These are phyloP conservation scores for Russula brevipes DNA, from an alignment of 768 basidiomycete genomes.

Conservation along the genomic window DNA sequence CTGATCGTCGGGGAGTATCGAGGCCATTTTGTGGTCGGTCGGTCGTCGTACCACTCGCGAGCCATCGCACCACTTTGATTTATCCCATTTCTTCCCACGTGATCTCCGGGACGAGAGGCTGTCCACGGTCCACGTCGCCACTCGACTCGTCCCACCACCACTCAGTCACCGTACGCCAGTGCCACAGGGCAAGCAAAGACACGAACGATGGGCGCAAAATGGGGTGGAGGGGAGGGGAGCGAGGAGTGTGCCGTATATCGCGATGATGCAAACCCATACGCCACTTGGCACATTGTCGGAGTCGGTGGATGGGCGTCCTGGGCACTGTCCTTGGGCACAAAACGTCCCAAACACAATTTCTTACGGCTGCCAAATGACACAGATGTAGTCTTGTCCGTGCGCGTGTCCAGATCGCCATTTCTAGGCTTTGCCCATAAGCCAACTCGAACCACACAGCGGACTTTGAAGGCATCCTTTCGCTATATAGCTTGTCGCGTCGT, in stretches of 20 bases:
- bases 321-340: neutral
- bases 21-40: neutral
- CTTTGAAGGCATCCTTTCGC: slow-evolving; percentile 31
- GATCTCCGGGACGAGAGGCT: neutral
- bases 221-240: neutral
- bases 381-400: neutral
- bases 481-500: slow-evolving; percentile 26
- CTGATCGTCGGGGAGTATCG: neutral
- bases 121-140: no score
- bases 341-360: neutral
- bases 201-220: neutral
- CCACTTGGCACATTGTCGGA: no score
- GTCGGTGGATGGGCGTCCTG: neutral
- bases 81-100: neutral
- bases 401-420: slow-evolving; percentile 19
- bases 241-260: no score
- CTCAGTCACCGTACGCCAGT: no score
- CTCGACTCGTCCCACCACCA: no score
- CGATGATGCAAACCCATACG: no score
- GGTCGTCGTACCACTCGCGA: neutral
- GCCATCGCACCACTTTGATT: slow-evolving; percentile 1
- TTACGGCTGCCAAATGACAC: neutral
- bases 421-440: slow-evolving; percentile 17
- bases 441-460: slow-evolving; percentile 31
- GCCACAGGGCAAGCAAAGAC: no score